A percentile compares a stretch with the other conserved stretches of the same genome.
These are phyloP conservation scores for Xylaria hypoxylon DNA, from an alignment of 2,329 filamentous ascomycete species.

Conservation along the genomic window DNA sequence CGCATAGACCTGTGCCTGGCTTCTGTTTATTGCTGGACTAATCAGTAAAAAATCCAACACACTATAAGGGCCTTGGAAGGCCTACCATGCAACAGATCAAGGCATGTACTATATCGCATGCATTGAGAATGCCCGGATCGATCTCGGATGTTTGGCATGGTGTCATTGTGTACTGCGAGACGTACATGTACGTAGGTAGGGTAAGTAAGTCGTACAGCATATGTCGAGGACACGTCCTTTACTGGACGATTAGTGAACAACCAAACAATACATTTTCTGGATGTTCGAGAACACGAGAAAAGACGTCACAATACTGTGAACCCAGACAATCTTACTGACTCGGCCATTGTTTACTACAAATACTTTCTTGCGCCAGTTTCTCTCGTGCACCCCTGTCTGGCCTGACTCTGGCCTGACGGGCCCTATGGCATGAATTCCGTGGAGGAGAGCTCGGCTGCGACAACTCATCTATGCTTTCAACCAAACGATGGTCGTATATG, in stretches of 20 bases:
- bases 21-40: constrained; percentile 6
- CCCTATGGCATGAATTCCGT: constrained; percentile 26
- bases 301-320: constrained; percentile 13
- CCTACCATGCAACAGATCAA: constrained; percentile 27
- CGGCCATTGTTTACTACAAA: constrained; percentile 35
- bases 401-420: constrained; percentile 14
- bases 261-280: constrained; percentile 23
- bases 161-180: constrained; percentile 25
- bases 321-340: constrained; percentile 15
- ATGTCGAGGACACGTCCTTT: constrained; percentile 21
- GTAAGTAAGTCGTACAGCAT: constrained; percentile 33
- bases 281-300: constrained; percentile 20
- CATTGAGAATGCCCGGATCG: constrained; percentile 26
- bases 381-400: constrained; percentile 11
- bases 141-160: constrained; percentile 30
- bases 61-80: neutral
- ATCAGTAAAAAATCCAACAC: constrained; percentile 10
- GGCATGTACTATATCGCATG: constrained; percentile 17
- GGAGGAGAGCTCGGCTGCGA: constrained; percentile 17
- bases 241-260: constrained; percentile 23
- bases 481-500: constrained; percentile 26
- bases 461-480: constrained; percentile 33
- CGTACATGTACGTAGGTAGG: constrained; percentile 26
- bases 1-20: neutral
- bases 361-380: constrained; percentile 25